Base-by-base conservation (phyloP, 441 rosid genomes). In the Aquilaria agallochum region DNA sequence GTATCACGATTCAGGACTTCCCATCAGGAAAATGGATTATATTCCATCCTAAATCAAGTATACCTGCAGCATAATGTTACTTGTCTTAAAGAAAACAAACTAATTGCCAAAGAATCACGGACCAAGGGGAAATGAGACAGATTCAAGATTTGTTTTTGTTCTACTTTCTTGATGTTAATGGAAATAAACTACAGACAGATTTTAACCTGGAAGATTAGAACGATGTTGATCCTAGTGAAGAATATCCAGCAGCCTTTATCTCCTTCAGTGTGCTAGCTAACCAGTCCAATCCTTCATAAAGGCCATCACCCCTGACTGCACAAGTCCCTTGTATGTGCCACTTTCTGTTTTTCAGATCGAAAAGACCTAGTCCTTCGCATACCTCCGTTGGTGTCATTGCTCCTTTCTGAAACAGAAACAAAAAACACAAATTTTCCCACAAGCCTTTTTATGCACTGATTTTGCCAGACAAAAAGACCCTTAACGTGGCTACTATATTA, bases 291-390 rank as follows among this genome's bases (percentile, higher is more conserved):
- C 99, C 99, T 77, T 95, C 98, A 8, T 95, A 95, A 36, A 95
- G 96, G 33, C 99, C 99, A 57, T 89, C 99, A 70, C 99, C 99
- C 71, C 76, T 78, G 55, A 95, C 85, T 2, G 99, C 98, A 53
- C 97, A 89, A 64, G 98, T 92, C 55, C 98, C 99, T 78, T 95
- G 98, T 73, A 92, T 92, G 76, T 95, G 97, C 99, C 99, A 95
- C 73, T 88, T 95, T 74, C 98, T 81, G 80, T 92, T 86, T 87
- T 89, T 88, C 45, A 92, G 87, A 70, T 86, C 98, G 66, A 85
- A 77, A 47, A 95, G 89, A 46, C 99, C 99, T 62, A 95, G 78
- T 62, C 99, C 97, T 71, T 95, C 91, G 11, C 91, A 83, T 50
- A 92, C 99, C 80, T 95, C 97, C 85, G 75, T 83, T 2, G 99